Base-by-base conservation (phyloP, 371 early-diverging fungal species). In the Umbelopsis sp. region DNA sequence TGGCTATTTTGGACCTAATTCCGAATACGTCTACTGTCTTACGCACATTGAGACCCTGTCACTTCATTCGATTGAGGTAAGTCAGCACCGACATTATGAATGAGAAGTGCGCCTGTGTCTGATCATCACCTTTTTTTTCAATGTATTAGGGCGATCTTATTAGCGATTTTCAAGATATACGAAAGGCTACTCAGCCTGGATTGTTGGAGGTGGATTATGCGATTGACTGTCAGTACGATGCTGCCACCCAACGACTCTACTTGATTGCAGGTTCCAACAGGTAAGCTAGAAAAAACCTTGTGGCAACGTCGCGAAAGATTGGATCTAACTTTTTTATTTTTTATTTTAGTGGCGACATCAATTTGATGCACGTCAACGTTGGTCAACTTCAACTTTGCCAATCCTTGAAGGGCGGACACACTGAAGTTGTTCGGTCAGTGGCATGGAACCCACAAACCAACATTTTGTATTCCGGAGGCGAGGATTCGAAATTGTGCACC, bases 1-100 rank as follows among this genome's bases (percentile, higher is more conserved):
- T 52, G 96, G 96, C 4, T 98, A 90, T 77, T 97, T 97, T 81
- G 98, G 98, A 11, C 95, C 94, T 0, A 72, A 76, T 6, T 84
- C 86, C 8, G 96, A 97, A 77, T 97, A 93, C 74, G 70, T 97
- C 2, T 98, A 93, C 69, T 85, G 87, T 63, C 76, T 92, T 22
- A 95, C 93, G 18, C 96, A 96, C 71, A 90, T 93, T 69, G 96
- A 98, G 74, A 96, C 96, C 0, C 87, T 96, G 29, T 88, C 92
- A 38, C 71, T 97, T n/a, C 74, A 79, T 48, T 81, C 77, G 9
- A 44, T 80, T 64, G 77, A 74, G 76, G 74, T 71, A 69, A n/a
- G 35, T 53, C 18, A 16, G 18, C 32, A 29, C 22, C 29, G 14
- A n/a, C 29, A 9, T n/a, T 62, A 24, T 29, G 7, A 75, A 83